Evolutionary conservation across 768 basidiomycete species (phyloP).

Genomic region (Russula olivacea): DNA sequence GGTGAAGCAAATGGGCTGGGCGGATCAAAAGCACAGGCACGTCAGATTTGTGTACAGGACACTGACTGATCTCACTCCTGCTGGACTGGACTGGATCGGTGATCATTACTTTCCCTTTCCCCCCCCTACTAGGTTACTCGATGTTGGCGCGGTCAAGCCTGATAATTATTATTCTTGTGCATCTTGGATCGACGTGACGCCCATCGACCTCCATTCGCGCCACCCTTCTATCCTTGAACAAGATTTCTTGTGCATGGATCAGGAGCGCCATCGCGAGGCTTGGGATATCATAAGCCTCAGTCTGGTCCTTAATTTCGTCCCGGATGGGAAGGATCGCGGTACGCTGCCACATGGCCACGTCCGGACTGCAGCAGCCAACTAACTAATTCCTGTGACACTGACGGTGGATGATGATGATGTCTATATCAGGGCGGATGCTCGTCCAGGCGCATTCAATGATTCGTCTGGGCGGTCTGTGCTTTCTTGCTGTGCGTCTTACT

Average conservation of each 20-base stretch:
- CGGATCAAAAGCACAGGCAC: conserved; percentile 31
- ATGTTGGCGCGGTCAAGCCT: conserved; percentile 82
- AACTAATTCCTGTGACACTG: not conserved
- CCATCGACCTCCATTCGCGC: conserved; percentile 80
- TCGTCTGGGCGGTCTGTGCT: conserved; percentile 50
- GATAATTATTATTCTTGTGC: conserved; percentile 67
- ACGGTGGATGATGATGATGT: not conserved
- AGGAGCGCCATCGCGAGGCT: conserved; percentile 40
- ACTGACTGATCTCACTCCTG: conserved; percentile 21
- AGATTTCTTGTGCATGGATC: conserved; percentile 70
- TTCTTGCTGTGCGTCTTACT: conserved; percentile 54
- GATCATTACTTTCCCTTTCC: not conserved
- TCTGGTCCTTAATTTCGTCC: conserved; percentile 86
- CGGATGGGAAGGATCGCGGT: conserved; percentile 73
- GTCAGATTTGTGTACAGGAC: conserved; percentile 6
- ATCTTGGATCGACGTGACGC: conserved; percentile 65
- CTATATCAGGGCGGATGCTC: conserved; percentile 63
- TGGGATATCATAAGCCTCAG: conserved; percentile 86
- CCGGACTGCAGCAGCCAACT: not conserved
- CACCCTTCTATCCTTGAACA: conserved; percentile 81
- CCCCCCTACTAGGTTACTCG: conserved; percentile 53
- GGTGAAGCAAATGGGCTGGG: conserved; percentile 50
- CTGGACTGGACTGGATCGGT: no score
- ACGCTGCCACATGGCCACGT: conserved; percentile 17
- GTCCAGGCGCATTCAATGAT: conserved; percentile 53